A percentile compares a stretch with the other conserved stretches of the same genome.
Evolutionary conservation across 2,329 filamentous ascomycete species (phyloP).

Genomic region (Aspergillus sp.): DNA sequence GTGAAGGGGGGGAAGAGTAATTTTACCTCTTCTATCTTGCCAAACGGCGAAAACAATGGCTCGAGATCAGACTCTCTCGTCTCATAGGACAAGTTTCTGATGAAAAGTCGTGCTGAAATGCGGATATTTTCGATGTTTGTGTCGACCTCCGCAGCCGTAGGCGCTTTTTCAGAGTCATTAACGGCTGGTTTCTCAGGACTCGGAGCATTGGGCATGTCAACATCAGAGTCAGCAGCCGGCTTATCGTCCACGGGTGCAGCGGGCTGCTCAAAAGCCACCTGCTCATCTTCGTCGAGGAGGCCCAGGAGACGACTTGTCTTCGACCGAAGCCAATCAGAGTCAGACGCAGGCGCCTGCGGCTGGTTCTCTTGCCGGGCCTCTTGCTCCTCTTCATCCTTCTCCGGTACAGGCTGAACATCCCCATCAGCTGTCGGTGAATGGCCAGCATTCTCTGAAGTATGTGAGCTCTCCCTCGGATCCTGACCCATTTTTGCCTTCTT

Average conservation of each 20-base stretch:
- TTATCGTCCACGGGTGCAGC: constrained; percentile 19
- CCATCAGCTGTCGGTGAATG: neutral
- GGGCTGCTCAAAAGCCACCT: constrained; percentile 42
- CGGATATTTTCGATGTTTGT: constrained; percentile 62
- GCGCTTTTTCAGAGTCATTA: constrained; percentile 10
- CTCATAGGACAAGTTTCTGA: constrained; percentile 84
- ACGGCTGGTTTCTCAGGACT: constrained; percentile 13
- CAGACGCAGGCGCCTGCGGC: constrained; percentile 51
- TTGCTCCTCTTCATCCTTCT: constrained; percentile 22
- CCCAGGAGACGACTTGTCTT: constrained; percentile 84
- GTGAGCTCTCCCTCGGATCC: constrained; percentile 62
- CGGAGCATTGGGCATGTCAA: constrained; percentile 15
- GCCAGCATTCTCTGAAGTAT: constrained; percentile 3
- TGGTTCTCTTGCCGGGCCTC: constrained; percentile 20
- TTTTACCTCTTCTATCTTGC: constrained; percentile 83
- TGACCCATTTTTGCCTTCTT: constrained; percentile 45
- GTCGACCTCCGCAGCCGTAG: constrained; percentile 29
- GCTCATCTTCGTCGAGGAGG: constrained; percentile 68
- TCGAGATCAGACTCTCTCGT: constrained; percentile 75
- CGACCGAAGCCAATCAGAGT: constrained; percentile 89
- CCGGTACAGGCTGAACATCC: constrained; percentile 19
- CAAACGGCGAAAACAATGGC: constrained; percentile 68
- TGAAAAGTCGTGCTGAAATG: constrained; percentile 75
- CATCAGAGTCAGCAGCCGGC: constrained; percentile 10
- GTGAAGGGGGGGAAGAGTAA: constrained; percentile 39